Evolutionary conservation across 768 basidiomycete genomes (phyloP).

Genomic region (Suillus subaureus): DNA sequence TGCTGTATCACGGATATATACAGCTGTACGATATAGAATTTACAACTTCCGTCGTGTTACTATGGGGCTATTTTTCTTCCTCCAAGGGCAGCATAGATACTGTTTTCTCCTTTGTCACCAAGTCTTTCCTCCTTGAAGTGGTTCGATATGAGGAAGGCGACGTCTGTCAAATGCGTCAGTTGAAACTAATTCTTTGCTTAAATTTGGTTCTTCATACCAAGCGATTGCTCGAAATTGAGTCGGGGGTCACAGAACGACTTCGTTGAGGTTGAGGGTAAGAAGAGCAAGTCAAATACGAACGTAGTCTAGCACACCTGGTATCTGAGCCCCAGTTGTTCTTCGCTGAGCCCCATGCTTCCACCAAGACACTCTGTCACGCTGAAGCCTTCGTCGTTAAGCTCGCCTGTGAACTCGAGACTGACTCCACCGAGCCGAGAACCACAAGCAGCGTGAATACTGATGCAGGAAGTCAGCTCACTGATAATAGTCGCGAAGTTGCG

Average conservation of each 20-base stretch:
- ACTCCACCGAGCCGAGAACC: slow-evolving; percentile 81
- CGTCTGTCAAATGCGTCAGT: slow-evolving; percentile 45
- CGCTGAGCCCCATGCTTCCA: slow-evolving; percentile 92
- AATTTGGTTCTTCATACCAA: slow-evolving; percentile 58
- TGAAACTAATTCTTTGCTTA: slow-evolving; percentile 1
- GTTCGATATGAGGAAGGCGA: slow-evolving; percentile 86
- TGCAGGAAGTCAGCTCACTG: slow-evolving; percentile 78
- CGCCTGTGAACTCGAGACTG: slow-evolving; percentile 91
- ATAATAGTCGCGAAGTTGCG: slow-evolving; percentile 89
- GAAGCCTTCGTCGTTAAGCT: slow-evolving; percentile 87
- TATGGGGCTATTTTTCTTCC: slow-evolving; percentile 15
- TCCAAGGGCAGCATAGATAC: slow-evolving; percentile 34
- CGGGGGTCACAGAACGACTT: slow-evolving; percentile 94
- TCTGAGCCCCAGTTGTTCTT: slow-evolving; percentile 86
- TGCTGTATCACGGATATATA: slow-evolving; percentile 7
- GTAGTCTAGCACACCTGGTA: slow-evolving; percentile 64
- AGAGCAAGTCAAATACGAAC: not conserved
- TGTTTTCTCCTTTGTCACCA: slow-evolving; percentile 30
- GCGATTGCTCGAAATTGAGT: slow-evolving; percentile 90
- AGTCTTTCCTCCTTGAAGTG: slow-evolving; percentile 71
- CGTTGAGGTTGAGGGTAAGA: not conserved
- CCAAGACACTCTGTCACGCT: slow-evolving; percentile 97
- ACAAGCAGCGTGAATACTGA: slow-evolving; percentile 76
- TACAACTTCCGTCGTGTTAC: slow-evolving; percentile 21
- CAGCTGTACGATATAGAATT: slow-evolving; percentile 12